Base-by-base conservation (phyloP, 805 yeast genomes). In the Teunomyces panamensis region DNA sequence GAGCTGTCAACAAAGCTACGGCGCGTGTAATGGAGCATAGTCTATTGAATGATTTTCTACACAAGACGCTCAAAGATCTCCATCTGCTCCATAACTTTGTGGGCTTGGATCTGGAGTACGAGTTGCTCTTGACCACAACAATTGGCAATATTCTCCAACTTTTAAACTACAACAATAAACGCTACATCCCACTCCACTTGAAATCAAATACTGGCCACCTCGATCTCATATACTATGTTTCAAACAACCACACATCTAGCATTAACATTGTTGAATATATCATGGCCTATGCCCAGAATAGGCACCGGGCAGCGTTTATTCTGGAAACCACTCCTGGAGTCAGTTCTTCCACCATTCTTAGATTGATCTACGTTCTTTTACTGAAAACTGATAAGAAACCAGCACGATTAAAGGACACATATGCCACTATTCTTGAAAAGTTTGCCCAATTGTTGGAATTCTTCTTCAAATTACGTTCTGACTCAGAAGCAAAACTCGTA, bases 381-480 rank as follows among this genome's bases (percentile, higher is more conserved):
- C 29, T 37, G 41, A 37, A 37, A 6, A 9, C n/a, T 9, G 41
- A 37, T 10, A 37, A 30, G 34, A 37, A 45, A 36, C 60, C 60
- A 2, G 32, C 49, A 1, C 46, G 61, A 9, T 39, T 58, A 42
- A 41, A 53, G 44, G 53, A 54, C 29, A 39, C 55, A n/a, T 59
- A 58, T 46, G 44, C 56, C 10, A 10, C 27, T n/a, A 47, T 60
- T 2, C 34, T 60, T 10, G 32, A 44, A 8, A 49, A 49, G 24
- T 48, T 59, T 17, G 52, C 62, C 4, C 29, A 47, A 29, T 41
- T 60, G 17, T 39, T 62, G 13, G 56, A 54, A 39, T 54, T 49
- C 33, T 50, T 62, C 37, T 24, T 52, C 30, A 44, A 50, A 13
- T 41, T 57, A 11, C 57, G 61, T 20, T 14, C 17, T 6, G 50